phyloP scores from a whole-genome alignment of 129 eudicot species.

The Chrysanthemum lavandulifolium region DNA sequence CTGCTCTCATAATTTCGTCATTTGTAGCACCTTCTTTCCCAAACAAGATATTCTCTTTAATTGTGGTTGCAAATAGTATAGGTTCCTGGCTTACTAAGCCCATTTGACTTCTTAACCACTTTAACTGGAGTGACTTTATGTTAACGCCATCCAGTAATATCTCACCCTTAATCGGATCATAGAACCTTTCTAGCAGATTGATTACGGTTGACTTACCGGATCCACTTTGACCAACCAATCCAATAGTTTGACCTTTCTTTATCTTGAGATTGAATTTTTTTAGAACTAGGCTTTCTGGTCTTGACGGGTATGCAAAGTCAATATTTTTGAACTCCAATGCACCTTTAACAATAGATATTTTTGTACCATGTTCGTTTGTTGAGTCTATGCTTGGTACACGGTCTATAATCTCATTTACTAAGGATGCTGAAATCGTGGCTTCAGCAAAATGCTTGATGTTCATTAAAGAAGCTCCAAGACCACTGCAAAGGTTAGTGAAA shows the following conservation, averaged over 20 bases:
- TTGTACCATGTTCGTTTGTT: constrained; percentile 23
- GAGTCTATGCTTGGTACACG: constrained; percentile 34
- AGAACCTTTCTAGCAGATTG: constrained; percentile 36
- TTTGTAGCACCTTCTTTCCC: constrained; percentile 34
- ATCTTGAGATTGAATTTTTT: constrained; percentile 22
- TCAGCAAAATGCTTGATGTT: constrained; percentile 34
- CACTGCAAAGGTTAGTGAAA: constrained; percentile 15
- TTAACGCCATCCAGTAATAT: constrained; percentile 29
- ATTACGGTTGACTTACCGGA: constrained; percentile 37
- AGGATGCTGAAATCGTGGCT: constrained; percentile 30
- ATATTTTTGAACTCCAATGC: constrained; percentile 23
- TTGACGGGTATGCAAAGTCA: constrained; percentile 34
- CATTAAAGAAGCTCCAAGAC: constrained; percentile 37
- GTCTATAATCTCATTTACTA: constrained; percentile 23
- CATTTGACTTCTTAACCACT: constrained; percentile 34
- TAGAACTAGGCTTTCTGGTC: constrained; percentile 30
- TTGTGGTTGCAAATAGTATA: constrained; percentile 34
- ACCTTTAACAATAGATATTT: constrained; percentile 17
- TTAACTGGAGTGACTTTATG: constrained; percentile 28
- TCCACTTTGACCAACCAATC: constrained; percentile 37
- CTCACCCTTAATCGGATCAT: constrained; percentile 33
- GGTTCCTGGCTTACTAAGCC: constrained; percentile 40
- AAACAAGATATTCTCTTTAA: constrained; percentile 30
- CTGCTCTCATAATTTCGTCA: constrained; percentile 26
- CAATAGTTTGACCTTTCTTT: constrained; percentile 25